phyloP scores from a whole-genome alignment of 352 stramenopile species.

The Pythium vanterpoolii region DNA sequence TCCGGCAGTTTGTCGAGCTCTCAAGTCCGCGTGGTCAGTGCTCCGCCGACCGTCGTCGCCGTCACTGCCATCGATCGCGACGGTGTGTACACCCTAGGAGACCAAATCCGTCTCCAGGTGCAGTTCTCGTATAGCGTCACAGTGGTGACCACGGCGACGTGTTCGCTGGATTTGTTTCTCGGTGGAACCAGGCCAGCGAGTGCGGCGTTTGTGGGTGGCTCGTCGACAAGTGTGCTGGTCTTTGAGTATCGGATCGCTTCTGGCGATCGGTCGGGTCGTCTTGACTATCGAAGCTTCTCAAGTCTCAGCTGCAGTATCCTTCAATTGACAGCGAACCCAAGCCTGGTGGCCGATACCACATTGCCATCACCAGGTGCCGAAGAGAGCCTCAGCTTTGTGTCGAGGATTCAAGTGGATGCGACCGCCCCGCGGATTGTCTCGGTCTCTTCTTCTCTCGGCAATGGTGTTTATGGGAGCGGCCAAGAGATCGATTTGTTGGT shows the following conservation, averaged over 20 bases:
- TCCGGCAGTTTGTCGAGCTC: constrained; percentile 39
- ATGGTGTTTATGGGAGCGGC: constrained; percentile 56
- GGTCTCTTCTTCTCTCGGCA: constrained; percentile 39
- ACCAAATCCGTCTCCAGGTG: constrained; percentile 39
- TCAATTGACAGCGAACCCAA: constrained; percentile 44
- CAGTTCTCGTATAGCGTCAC: constrained; percentile 55
- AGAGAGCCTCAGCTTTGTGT: constrained; percentile 37
- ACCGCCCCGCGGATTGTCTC: constrained; percentile 39
- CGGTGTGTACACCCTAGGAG: constrained; percentile 43
- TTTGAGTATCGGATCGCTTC: constrained; percentile 54
- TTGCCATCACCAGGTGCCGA: constrained; percentile 42
- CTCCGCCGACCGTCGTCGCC: constrained; percentile 32
- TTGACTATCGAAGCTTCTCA: constrained; percentile 46
- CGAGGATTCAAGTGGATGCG: constrained; percentile 40
- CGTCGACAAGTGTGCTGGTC: constrained; percentile 34
- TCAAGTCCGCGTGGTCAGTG: constrained; percentile 32
- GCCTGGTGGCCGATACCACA: constrained; percentile 33
- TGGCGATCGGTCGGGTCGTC: constrained; percentile 39
- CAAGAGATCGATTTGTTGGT: constrained; percentile 50
- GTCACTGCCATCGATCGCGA: constrained; percentile 32
- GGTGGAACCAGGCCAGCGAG: constrained; percentile 29
- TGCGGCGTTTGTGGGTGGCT: constrained; percentile 50
- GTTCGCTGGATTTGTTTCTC: constrained; percentile 40
- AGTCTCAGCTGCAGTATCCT: constrained; percentile 48
- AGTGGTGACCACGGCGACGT: constrained; percentile 22